Base-by-base conservation (phyloP, 257 asterid species). In the Przewalskia tangutica region DNA sequence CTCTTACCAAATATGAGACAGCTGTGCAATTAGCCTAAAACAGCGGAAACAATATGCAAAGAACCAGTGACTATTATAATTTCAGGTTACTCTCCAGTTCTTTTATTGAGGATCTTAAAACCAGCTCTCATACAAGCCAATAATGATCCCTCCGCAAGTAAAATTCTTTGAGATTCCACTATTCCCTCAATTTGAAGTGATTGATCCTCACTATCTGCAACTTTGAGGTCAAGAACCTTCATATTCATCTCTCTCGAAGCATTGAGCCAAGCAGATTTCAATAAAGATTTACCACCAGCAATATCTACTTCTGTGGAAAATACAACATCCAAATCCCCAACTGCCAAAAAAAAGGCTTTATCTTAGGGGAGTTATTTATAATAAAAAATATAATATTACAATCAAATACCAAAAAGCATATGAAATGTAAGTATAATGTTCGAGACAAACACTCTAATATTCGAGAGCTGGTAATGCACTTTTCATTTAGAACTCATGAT, bases 11-110 rank as follows among this genome's bases (percentile, higher is more conserved):
- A 48, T 46, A 73, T 12, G 79, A 48, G 44, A 48, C 79, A 73
- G 59, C 44, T 23, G 79, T 89, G 84, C 17, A 89, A 83, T 80
- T 58, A 85, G 81, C 89, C 86, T 82, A 94, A 86, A 84, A 91
- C 87, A 27, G 94, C 92, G 6, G 99, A 91, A 87, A 95, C 97
- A 86, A 93, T 84, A 87, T 95, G 97, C 92, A 95, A 83, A 81
- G 99, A 95, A 82, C 98, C 99, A 10, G 97, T 93, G 84, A 94
- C 86, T 40, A 94, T 89, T 59, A 89, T 81, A 64, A 94, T 86
- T 60, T 92, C 89, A 34, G 81, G 77, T 73, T 82, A 83, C n/a
- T 68, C 76, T 65, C 88, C 90, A 63, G 88, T 48, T 77, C 83
- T 86, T 77, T 84, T 87, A 62, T 54, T 38, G 18, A 91, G 90